phyloP scores from a whole-genome alignment of 2,329 filamentous ascomycete species.

The Cladosporium sp. region DNA sequence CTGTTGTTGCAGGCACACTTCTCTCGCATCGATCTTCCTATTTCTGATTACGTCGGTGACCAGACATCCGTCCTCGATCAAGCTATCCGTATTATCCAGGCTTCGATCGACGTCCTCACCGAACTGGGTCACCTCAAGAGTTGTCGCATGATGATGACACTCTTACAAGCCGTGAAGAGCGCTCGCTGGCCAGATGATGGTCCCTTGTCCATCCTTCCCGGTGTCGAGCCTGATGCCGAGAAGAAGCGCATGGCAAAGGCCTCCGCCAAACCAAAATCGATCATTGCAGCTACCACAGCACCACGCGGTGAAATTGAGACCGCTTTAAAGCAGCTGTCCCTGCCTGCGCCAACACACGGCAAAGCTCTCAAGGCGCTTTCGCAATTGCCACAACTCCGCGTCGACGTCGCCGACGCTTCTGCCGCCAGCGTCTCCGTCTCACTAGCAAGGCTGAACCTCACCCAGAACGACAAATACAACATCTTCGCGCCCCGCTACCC shows the following conservation, averaged over 20 bases:
- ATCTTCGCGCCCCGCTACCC: slow-evolving; percentile 89
- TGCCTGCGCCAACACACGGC: slow-evolving; percentile 48
- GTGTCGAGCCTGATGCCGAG: slow-evolving; percentile 54
- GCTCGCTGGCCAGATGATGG: slow-evolving; percentile 87
- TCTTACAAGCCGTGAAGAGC: slow-evolving; percentile 90
- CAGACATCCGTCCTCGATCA: slow-evolving; percentile 87
- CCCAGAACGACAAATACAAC: slow-evolving; percentile 65
- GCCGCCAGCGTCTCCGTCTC: slow-evolving; percentile 63
- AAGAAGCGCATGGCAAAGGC: slow-evolving; percentile 44
- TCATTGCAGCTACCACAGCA: slow-evolving; percentile 44
- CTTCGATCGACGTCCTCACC: slow-evolving; percentile 87
- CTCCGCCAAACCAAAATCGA: slow-evolving; percentile 34
- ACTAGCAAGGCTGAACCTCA: slow-evolving; percentile 66
- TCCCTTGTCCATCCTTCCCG: slow-evolving; percentile 76
- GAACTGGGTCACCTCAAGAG: slow-evolving; percentile 82
- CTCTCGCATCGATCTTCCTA: slow-evolving; percentile 86
- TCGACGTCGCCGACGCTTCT: slow-evolving; percentile 63
- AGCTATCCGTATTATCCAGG: slow-evolving; percentile 94
- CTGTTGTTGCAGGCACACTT: slow-evolving; percentile 93
- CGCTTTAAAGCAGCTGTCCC: slow-evolving; percentile 51
- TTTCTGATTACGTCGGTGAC: slow-evolving; percentile 95
- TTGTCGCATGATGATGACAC: slow-evolving; percentile 75
- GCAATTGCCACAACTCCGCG: slow-evolving; percentile 67
- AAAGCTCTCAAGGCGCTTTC: slow-evolving; percentile 62
- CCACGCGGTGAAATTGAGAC: slow-evolving; percentile 34